These are phyloP conservation scores for Bryoerythrophyllum caledonicum DNA, from an alignment of 225 moss, liverwort and hornwort genomes.

Conservation along the genomic window DNA sequence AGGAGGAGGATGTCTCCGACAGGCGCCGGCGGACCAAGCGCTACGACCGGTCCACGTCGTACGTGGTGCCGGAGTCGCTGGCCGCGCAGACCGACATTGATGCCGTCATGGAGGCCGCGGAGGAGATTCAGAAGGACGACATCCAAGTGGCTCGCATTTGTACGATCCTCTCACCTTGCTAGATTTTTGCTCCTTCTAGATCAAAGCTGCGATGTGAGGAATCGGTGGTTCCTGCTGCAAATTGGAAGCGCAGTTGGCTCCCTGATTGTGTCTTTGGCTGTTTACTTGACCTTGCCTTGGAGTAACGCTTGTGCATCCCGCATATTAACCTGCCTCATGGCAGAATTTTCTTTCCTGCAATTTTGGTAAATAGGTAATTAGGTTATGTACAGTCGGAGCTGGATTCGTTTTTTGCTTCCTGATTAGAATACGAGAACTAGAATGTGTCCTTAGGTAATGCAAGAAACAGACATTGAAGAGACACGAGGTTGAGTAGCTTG, in stretches of 20 bases:
- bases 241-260: neutral
- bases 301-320: neutral
- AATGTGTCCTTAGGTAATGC: neutral
- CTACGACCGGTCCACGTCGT: slow-evolving; percentile 27
- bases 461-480: neutral
- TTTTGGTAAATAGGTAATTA: neutral
- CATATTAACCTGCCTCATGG: neutral
- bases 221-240: neutral
- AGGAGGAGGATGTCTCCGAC: slow-evolving; percentile 13
- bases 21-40: slow-evolving; percentile 20
- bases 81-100: slow-evolving; percentile 69
- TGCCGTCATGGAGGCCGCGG: slow-evolving; percentile 71
- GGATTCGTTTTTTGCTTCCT: neutral
- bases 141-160: slow-evolving; percentile 79
- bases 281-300: neutral
- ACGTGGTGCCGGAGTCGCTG: slow-evolving; percentile 68
- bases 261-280: neutral
- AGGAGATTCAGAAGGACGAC: slow-evolving; percentile 57
- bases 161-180: slow-evolving; percentile 35
- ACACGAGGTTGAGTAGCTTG: neutral
- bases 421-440: neutral
- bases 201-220: neutral
- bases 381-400: neutral
- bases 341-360: neutral
- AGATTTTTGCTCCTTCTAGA: too few species aligned